Conservation (phyloP, 1,284 basidiomycete genomes). For the Mycena sp. region DNA sequence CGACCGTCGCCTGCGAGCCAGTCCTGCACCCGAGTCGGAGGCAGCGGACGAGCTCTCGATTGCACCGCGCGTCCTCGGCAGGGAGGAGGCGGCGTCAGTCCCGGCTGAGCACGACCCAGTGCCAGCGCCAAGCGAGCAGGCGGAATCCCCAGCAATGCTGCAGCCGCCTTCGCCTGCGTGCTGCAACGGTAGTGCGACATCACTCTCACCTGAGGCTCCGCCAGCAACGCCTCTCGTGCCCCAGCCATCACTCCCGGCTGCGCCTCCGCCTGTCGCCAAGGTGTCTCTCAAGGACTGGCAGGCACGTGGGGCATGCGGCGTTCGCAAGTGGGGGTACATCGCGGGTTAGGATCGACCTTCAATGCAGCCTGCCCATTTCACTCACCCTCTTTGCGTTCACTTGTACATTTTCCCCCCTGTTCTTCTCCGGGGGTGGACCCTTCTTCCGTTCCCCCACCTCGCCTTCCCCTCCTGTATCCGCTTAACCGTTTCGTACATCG, state of each 20-base stretch:
- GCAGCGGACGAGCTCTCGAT: too few relatives aligned
- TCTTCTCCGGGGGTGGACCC: not conserved
- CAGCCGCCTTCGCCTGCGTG: constrained; percentile 9
- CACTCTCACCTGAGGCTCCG: constrained; percentile 4
- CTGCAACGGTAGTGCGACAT: not conserved
- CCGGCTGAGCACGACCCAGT: too few relatives aligned
- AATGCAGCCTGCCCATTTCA: not conserved
- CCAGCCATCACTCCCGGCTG: constrained; percentile 21
- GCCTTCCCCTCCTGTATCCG: too few relatives aligned
- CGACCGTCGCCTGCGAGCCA: too few relatives aligned
- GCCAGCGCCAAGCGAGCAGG: not conserved
- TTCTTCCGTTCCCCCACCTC: too few relatives aligned
- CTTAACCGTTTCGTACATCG: too few relatives aligned
- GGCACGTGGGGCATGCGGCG: constrained; percentile 14
- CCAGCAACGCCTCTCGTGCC: constrained; percentile 21
- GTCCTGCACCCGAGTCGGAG: too few relatives aligned
- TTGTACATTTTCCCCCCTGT: not conserved
- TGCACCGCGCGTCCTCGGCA: too few relatives aligned
- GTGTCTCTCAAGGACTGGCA: constrained; percentile 26
- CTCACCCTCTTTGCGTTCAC: not conserved
- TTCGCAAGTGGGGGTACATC: not conserved
- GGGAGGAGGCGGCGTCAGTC: too few relatives aligned
- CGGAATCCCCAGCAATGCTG: not conserved
- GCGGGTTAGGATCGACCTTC: not conserved
- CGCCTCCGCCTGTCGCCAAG: constrained; percentile 23